Conservation (phyloP, 176 grass and related monocot genomes). For the Eragrostis nindensis region DNA sequence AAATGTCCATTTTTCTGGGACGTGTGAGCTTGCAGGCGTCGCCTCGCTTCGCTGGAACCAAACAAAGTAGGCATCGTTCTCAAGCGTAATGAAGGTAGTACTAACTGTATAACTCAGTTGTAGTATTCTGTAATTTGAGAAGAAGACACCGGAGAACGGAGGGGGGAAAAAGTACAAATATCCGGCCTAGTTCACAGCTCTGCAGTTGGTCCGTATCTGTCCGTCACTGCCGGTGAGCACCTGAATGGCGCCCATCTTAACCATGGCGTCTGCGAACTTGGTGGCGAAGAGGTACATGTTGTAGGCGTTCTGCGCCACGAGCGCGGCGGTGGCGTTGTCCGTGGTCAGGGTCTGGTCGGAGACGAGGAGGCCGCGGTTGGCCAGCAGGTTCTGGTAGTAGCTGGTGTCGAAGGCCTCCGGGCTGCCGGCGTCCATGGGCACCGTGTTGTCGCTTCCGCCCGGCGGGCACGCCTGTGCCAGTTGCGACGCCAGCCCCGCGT, state of each 20-base stretch:
- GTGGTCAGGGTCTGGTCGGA: slow-evolving; percentile 66
- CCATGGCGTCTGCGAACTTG: slow-evolving; percentile 63
- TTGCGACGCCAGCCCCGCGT: slow-evolving; percentile 36
- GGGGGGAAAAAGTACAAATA: background rate
- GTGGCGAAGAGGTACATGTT: slow-evolving; percentile 41
- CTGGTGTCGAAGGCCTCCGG: slow-evolving; percentile 39
- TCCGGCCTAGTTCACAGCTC: slow-evolving; percentile 44
- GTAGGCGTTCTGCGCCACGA: slow-evolving; percentile 53
- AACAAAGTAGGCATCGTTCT: too few relatives aligned
- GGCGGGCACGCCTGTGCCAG: slow-evolving; percentile 43
- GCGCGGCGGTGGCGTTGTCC: slow-evolving; percentile 42
- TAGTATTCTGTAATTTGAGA: background rate
- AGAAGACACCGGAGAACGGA: background rate
- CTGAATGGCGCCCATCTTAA: slow-evolving; percentile 56
- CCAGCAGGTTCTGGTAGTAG: slow-evolving; percentile 52
- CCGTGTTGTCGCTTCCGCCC: slow-evolving; percentile 26
- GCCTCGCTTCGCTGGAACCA: too few relatives aligned
- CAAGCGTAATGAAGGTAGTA: background rate
- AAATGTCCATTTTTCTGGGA: background rate
- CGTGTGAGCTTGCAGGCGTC: too few relatives aligned
- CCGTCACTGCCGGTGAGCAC: slow-evolving; percentile 60
- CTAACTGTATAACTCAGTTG: background rate
- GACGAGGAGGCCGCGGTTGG: slow-evolving; percentile 51
- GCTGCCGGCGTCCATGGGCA: slow-evolving; percentile 56
- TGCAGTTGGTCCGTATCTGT: slow-evolving; percentile 59